phyloP scores from a whole-genome alignment of 176 grass and related monocot species.

The Oryza australiensis region DNA sequence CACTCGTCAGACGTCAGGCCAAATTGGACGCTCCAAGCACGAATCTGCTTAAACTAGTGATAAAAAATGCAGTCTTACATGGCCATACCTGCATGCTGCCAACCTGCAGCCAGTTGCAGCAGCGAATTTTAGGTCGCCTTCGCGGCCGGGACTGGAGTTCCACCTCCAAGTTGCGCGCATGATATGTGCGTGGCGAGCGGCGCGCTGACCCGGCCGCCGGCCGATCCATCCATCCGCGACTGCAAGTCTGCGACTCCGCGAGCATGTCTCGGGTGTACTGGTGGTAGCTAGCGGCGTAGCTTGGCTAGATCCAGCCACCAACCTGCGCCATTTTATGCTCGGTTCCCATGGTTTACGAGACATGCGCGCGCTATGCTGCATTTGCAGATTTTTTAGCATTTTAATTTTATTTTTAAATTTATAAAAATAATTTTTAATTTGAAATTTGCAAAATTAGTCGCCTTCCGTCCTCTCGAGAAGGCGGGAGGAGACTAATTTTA shows the following conservation, averaged over 20 bases:
- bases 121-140: conserved; percentile 20
- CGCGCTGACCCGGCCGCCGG: neutral
- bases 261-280: conserved; percentile 9
- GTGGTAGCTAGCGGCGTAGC: neutral
- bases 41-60: conserved; percentile 8
- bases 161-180: conserved; percentile 15
- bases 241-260: neutral
- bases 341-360: neutral
- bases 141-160: neutral
- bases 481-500: too few species aligned
- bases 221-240: neutral
- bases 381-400: too few species aligned
- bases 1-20: neutral
- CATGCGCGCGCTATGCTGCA: neutral
- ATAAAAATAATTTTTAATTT: too few species aligned
- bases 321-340: neutral
- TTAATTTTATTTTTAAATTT: too few species aligned
- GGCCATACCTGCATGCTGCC: neutral
- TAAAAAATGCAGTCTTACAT: neutral
- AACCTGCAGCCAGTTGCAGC: neutral
- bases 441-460: too few species aligned
- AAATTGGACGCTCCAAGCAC: neutral
- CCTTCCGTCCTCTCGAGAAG: too few species aligned
- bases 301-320: neutral
- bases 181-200: neutral